Base-by-base conservation (phyloP, 139 green algal genomes). In the Tetradesmus obliquus region DNA sequence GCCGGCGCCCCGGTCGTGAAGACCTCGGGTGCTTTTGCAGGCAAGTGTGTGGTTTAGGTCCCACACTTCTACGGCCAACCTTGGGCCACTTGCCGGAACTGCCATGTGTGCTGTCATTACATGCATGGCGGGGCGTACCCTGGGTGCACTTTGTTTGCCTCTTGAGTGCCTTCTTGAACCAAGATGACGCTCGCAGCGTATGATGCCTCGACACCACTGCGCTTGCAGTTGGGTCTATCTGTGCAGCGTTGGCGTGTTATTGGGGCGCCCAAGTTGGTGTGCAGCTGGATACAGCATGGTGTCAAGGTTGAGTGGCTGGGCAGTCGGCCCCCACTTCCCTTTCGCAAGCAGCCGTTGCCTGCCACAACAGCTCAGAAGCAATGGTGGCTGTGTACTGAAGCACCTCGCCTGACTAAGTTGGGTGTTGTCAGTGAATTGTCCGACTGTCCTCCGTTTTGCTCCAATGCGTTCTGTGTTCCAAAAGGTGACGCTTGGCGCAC, bases 261-360 rank as follows among this genome's bases (percentile, higher is more conserved):
- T 54, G n/a, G n/a, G 3, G n/a, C n/a, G 7, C 74, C 66, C 6
- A 24, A n/a, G 13, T n/a, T 24, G 13, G 66, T 74, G 15, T 74
- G 66, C 66, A 74, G 66, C 24, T 82, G 74, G 74, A 54, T 82
- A 15, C n/a, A 82, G 74, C 74, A 82, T 82, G 74, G 74, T 82
- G 74, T 82, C 7, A 51, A 51, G 7, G n/a, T 82, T 82, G n/a
- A 82, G 74, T 82, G 74, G 74, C 74, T 54, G 5, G 74, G 74
- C 24, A 53, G n/a, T 82, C 24, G n/a, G 6, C n/a, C 74, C n/a
- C 74, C 74, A 54, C 74, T 15, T 3, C 74, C 74, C 74, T 82
- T 82, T 53, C 8, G 24, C 74, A 82, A 82, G 74, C 6, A 51
- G n/a, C 6, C n/a, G n/a, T 20, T 82, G 74, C 74, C 74, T 15